These are phyloP conservation scores for Cymbopogon citratus DNA, from an alignment of 176 grass and related monocot species.

Conservation along the genomic window DNA sequence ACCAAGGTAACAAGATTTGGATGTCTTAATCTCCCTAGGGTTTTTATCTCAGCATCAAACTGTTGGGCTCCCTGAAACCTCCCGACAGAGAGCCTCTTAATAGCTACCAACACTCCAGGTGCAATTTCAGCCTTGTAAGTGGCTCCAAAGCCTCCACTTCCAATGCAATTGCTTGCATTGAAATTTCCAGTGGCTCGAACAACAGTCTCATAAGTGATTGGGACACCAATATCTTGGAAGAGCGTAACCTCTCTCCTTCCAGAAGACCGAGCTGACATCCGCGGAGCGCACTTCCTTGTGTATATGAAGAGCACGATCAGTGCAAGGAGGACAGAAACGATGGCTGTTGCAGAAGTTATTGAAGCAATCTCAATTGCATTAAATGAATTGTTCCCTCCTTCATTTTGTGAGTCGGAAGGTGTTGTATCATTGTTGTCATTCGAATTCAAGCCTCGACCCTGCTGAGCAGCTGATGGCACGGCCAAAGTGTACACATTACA, in stretches of 20 bases:
- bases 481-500: constrained; percentile 69
- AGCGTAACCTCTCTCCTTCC: constrained; percentile 67
- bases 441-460: constrained; percentile 43
- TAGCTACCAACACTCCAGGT: constrained; percentile 86
- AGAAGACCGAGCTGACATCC: constrained; percentile 46
- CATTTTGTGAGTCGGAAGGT: constrained; percentile 33
- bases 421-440: constrained; percentile 44
- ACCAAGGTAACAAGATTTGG: constrained; percentile 86
- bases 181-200: constrained; percentile 87
- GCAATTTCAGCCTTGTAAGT: constrained; percentile 98
- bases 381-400: constrained; percentile 58
- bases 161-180: constrained; percentile 96
- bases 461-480: constrained; percentile 50
- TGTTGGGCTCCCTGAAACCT: constrained; percentile 83
- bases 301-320: constrained; percentile 82
- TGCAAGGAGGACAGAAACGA: constrained; percentile 91
- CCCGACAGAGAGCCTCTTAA: constrained; percentile 89
- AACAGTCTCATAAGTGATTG: constrained; percentile 74
- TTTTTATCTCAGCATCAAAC: constrained; percentile 98
- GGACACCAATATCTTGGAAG: constrained; percentile 76
- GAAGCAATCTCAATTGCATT: constrained; percentile 94
- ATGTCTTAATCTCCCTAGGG: constrained; percentile 80
- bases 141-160: constrained; percentile 92
- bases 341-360: constrained; percentile 86
- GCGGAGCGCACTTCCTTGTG: constrained; percentile 81